Evolutionary conservation across 495 filamentous ascomycete genomes (phyloP), one percentile per base, ranked within the genome.

Genomic region (Penicillium soppii): DNA sequence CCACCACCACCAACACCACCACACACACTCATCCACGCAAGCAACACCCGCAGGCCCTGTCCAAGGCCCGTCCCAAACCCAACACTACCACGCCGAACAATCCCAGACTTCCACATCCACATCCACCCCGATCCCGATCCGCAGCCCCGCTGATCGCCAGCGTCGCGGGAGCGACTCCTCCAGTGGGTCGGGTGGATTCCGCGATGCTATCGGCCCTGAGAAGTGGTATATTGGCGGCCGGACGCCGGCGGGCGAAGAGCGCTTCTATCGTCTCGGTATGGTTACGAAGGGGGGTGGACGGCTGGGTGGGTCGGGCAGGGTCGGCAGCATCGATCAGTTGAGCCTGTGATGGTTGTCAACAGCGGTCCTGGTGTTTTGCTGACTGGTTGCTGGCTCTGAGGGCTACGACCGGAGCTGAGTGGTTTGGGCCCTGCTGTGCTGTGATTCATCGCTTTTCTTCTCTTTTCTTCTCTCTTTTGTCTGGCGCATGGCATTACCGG

Each of bases 141-240:
- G 61, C 50, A 61, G 33, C 23, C 58, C 60, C 7, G 49, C 36
- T 22, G 62, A 70, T 52, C 80, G 73, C 33, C 67, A 63, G 37
- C 68, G 74, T 25, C 74, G 82, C 30, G 76, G 91, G 47, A 78
- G 91, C 41, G 90, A 90, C 29, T 90, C 86, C 48, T 89, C 91
- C 54, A 90, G 82, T 62, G 87, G 83, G 40, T 87, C 82, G 32
- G 88, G 90, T 17, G 78, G 78, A 3, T 95, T 95, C 57, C 72
- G 88, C 15, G 91, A 95, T 57, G 84, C 84, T 5, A 57, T 85
- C 2, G 88, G 88, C 0, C 79, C 80, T 0, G 91, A 95, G 72
- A 88, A 86, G 61, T 90, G 90, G 85, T 96, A 92, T 67, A 89
- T 96, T 44, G 91, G 91, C 2, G 91, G 91, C 2, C 72, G 87